Evolutionary conservation across 179 eudicot genomes (phyloP).

Genomic region (Silene vulgaris): DNA sequence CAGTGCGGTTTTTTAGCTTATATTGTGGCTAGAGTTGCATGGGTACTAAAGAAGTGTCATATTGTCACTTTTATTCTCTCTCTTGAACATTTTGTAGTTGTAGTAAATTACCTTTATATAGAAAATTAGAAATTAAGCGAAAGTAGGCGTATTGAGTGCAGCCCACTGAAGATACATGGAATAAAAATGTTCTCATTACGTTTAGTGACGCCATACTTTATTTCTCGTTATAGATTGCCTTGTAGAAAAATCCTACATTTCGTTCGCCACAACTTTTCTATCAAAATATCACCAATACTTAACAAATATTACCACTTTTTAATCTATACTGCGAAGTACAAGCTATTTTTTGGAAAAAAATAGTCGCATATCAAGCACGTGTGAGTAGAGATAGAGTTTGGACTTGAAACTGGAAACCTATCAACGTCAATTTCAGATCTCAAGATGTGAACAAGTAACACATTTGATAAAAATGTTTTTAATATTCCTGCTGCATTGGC

Average conservation of each 20-base stretch:
- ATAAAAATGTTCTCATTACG: not conserved
- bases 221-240: not conserved
- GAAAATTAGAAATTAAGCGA: not conserved
- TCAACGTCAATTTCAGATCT: too few relatives aligned
- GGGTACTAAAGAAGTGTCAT: conserved; percentile 1
- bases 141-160: not conserved
- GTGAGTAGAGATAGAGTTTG: too few relatives aligned
- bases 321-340: not conserved
- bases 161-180: not conserved
- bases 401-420: too few relatives aligned
- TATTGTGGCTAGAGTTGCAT: not conserved
- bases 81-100: not conserved
- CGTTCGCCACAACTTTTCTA: not conserved
- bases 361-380: not conserved
- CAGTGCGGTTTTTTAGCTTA: not conserved
- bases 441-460: too few relatives aligned
- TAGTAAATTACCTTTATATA: not conserved
- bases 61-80: conserved; percentile 2
- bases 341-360: too few relatives aligned
- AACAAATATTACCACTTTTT: not conserved
- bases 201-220: not conserved
- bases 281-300: not conserved
- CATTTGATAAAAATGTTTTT: too few relatives aligned
- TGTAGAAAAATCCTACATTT: not conserved
- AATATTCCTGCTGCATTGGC: too few relatives aligned